A percentile compares a stretch with the other conserved stretches of the same genome.
These are phyloP conservation scores for Lepiota brunneoincarnata DNA, from an alignment of 768 basidiomycete genomes.

Conservation along the genomic window DNA sequence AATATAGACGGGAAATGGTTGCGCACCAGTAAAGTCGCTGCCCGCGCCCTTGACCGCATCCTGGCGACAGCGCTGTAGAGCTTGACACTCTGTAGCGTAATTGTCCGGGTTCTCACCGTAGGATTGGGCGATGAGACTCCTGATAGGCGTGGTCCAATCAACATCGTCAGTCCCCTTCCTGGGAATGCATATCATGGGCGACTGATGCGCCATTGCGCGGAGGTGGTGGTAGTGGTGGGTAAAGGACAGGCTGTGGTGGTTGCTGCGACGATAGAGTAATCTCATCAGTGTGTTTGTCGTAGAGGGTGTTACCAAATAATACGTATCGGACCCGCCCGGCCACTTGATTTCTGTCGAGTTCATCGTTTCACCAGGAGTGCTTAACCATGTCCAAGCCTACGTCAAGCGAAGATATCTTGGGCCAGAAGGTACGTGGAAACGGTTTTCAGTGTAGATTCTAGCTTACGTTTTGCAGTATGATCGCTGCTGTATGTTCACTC, in stretches of 20 bases:
- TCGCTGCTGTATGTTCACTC: slow-evolving; percentile 67
- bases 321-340: slow-evolving; percentile 13
- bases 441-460: background rate
- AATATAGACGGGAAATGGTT: background rate
- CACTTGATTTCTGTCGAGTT: background rate
- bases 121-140: slow-evolving; percentile 81
- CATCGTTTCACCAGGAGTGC: slow-evolving; percentile 28
- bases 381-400: slow-evolving; percentile 58
- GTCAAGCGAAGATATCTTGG: slow-evolving; percentile 87
- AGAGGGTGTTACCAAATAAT: slow-evolving; percentile 20
- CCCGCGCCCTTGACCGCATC: slow-evolving; percentile 97
- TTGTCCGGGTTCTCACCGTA: slow-evolving; percentile 93
- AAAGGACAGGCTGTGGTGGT: background rate
- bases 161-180: slow-evolving; percentile 95
- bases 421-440: slow-evolving; percentile 77
- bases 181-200: slow-evolving; percentile 89
- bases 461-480: slow-evolving; percentile 57
- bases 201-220: slow-evolving; percentile 64
- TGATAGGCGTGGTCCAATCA: slow-evolving; percentile 91
- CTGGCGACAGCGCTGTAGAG: slow-evolving; percentile 88
- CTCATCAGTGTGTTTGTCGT: slow-evolving; percentile 18
- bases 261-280: slow-evolving; percentile 7
- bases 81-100: slow-evolving; percentile 80
- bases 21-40: slow-evolving; percentile 87
- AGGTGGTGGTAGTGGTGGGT: slow-evolving; percentile 4